Evolutionary conservation across 2,329 filamentous ascomycete species (phyloP), one percentile per base, ranked within the genome.

Genomic region (Volutella citrinella): DNA sequence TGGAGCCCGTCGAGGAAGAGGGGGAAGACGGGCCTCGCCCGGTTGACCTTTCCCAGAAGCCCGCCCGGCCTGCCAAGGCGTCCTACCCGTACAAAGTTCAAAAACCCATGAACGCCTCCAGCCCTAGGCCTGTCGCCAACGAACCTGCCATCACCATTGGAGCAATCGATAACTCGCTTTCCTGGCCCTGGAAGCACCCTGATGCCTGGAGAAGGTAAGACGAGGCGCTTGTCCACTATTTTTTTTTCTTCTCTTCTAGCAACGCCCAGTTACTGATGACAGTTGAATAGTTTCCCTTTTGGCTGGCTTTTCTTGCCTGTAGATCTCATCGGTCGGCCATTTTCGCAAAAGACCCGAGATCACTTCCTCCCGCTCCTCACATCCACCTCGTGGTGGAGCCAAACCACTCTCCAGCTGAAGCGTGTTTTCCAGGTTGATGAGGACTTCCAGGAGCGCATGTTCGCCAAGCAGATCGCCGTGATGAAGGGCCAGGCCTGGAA

Each of bases 401-500:
- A 96, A 51, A 98, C 93, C 5, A 89, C 95, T 53, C 70, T 87
- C 40, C 86, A 88, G 15, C 70, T 98, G 23, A 86, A 93, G 34
- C 78, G 80, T 42, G 82, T 96, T 27, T 98, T 98, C 59, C 83
- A 87, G 47, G 80, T 94, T 57, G 93, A 98, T 60, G 81, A 84
- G 4, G 93, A 98, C 63, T 98, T 98, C 62, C 88, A 97, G 59
- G 93, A 98, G 66, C 84, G 87, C 63, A 98, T 98, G 93, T 98
- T 95, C 65, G 88, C 88, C n/a, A 82, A 87, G 48, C 93, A 98
- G 57, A 94, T 98, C 42, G 91, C 93, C 2, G 93, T 98, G 39
- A 95, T 98, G 88, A 98, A 98, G 64, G 93, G 93, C 10, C 93
- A 98, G 59, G 93, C 93, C 1, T 98, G 93, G 89, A 98, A 98